These are phyloP conservation scores for Cercospora sesami DNA, from an alignment of 2,329 filamentous ascomycete species.

Conservation along the genomic window DNA sequence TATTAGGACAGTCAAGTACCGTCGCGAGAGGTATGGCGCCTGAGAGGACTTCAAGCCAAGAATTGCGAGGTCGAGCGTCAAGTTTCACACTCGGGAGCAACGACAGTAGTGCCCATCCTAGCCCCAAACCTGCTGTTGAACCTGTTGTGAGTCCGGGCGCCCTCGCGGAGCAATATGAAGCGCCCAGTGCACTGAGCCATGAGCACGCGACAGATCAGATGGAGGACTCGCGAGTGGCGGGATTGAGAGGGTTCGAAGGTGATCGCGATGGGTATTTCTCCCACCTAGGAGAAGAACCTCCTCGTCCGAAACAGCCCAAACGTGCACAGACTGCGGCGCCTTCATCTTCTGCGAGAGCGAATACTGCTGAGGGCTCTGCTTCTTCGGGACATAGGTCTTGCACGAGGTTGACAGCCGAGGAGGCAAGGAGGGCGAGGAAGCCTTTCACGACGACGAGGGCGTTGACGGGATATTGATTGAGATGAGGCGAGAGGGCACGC, in stretches of 20 bases:
- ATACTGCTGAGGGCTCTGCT: background rate
- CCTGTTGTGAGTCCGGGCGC: constrained; percentile 2
- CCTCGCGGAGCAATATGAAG: constrained; percentile 4
- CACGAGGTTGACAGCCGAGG: background rate
- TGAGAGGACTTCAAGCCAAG: background rate
- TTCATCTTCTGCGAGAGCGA: background rate
- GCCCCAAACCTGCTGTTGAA: background rate
- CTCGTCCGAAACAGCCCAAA: background rate
- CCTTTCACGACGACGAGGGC: constrained; percentile 14
- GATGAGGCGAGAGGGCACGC: background rate
- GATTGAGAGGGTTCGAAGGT: constrained; percentile 10
- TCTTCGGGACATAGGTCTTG: background rate
- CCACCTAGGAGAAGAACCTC: background rate
- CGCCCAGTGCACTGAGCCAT: constrained; percentile 10
- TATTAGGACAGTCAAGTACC: background rate
- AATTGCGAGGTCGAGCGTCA: background rate
- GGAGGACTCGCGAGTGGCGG: background rate
- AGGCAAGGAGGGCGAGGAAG: constrained; percentile 9
- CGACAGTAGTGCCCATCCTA: background rate
- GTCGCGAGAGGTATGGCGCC: background rate
- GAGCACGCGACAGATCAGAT: background rate
- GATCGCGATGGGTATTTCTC: constrained; percentile 3
- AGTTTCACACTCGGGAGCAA: background rate
- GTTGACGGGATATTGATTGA: constrained; percentile 4
- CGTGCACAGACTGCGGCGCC: constrained; percentile 4